Conservation (phyloP, 2,329 filamentous ascomycete genomes). For the Penicillium occitanis region DNA sequence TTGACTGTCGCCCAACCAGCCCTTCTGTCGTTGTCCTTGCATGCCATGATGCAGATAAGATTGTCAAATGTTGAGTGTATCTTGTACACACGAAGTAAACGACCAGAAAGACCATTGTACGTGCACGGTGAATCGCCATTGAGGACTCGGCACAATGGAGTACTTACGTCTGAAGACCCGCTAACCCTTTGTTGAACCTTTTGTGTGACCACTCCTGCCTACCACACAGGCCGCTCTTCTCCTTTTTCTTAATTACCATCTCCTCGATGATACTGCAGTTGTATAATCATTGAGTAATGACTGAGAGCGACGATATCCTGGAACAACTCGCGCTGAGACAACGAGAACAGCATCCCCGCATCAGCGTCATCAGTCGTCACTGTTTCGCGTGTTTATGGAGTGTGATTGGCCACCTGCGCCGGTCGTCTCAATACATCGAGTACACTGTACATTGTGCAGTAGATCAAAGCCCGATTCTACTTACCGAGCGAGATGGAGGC, state of each 20-base stretch:
- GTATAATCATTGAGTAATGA: slow-evolving; percentile 8
- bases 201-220: not conserved
- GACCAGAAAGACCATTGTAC: not conserved
- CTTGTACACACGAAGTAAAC: not conserved
- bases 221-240: not conserved
- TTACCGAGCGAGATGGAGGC: slow-evolving; percentile 5
- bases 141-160: slow-evolving; percentile 8
- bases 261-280: not conserved
- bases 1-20: slow-evolving; percentile 13
- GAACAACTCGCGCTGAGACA: slow-evolving; percentile 2
- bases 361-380: slow-evolving; percentile 15
- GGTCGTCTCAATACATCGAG: not conserved
- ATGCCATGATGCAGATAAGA: not conserved
- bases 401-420: slow-evolving; percentile 11
- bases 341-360: slow-evolving; percentile 8
- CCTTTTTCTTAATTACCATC: not conserved
- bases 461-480: slow-evolving; percentile 3
- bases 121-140: not conserved
- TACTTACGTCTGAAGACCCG: not conserved
- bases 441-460: not conserved
- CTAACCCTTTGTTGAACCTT: not conserved
- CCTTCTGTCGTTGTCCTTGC: not conserved
- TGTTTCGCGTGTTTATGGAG: not conserved
- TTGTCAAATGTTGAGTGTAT: not conserved
- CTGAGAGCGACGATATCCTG: not conserved